A percentile compares a stretch with the other conserved stretches of the same genome.
Evolutionary conservation across 495 filamentous ascomycete genomes (phyloP).

Genomic region (Penicillium maclennaniae): DNA sequence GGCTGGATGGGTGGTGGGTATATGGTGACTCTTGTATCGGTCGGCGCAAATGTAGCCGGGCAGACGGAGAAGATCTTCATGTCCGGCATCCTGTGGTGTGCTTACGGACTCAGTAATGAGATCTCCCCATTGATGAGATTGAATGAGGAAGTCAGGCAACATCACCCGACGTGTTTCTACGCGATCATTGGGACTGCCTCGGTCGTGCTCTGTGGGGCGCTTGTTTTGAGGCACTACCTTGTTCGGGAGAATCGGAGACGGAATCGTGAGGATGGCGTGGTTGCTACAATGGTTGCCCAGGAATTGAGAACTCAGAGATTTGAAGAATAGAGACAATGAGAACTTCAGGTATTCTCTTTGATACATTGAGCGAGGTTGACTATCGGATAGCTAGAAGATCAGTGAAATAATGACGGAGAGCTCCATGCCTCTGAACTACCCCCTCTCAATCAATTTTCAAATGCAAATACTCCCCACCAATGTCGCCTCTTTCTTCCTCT

Average conservation of each 20-base stretch:
- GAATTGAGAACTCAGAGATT: background rate
- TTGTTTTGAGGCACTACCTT: background rate
- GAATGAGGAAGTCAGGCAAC: background rate
- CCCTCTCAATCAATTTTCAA: too few relatives aligned
- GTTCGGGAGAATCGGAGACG: background rate
- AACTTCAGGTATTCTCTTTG: too few relatives aligned
- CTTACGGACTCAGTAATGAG: background rate
- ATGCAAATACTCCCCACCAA: too few relatives aligned
- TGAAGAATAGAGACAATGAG: too few relatives aligned
- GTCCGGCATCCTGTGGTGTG: background rate
- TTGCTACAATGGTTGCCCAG: background rate
- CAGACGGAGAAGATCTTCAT: background rate
- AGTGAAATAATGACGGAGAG: too few relatives aligned
- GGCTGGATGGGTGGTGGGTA: background rate
- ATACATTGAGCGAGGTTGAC: too few relatives aligned
- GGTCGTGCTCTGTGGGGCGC: background rate
- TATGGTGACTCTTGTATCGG: background rate
- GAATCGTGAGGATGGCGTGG: background rate
- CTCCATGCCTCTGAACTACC: too few relatives aligned
- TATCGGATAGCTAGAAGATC: too few relatives aligned
- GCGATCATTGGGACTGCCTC: background rate
- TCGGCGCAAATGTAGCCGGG: background rate
- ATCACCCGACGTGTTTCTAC: background rate
- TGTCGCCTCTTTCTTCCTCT: too few relatives aligned
- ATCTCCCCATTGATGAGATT: background rate